Percentiles rank a stretch among this genome's conserved stretches.
Conservation (phyloP, 108 stramenopile species). For the Cyclotella baltica region DNA sequence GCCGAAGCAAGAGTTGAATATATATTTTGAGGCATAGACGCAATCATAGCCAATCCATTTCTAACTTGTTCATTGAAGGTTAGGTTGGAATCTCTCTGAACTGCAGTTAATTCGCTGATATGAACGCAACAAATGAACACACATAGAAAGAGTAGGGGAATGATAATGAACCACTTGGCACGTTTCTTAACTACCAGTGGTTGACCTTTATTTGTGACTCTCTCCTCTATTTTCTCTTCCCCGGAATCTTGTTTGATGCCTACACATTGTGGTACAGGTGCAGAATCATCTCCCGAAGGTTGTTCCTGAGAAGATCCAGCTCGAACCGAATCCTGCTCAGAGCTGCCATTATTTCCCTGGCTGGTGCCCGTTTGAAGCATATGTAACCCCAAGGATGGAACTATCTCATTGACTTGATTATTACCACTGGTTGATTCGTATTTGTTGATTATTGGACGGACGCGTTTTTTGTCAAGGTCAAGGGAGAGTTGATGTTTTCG, state of each 20-base stretch:
- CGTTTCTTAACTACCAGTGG: not conserved
- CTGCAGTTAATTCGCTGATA: not conserved
- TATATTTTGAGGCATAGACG: not conserved
- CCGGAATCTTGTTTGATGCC: not conserved
- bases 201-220: not conserved
- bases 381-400: conserved; percentile 17
- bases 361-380: conserved; percentile 17
- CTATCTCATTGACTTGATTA: not conserved
- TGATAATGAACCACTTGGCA: not conserved
- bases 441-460: not conserved
- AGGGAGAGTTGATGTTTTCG: conserved; percentile 11
- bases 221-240: not conserved
- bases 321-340: not conserved
- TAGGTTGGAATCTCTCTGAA: not conserved
- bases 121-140: not conserved
- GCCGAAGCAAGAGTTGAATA: not conserved
- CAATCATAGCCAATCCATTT: not conserved
- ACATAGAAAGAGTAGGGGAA: not conserved
- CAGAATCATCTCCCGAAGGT: not conserved
- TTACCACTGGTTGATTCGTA: not conserved
- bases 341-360: not conserved
- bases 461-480: conserved; percentile 12
- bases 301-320: not conserved
- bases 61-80: not conserved
- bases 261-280: not conserved